phyloP scores from a whole-genome alignment of 441 rosid genomes.

The Populus tomentosa region DNA sequence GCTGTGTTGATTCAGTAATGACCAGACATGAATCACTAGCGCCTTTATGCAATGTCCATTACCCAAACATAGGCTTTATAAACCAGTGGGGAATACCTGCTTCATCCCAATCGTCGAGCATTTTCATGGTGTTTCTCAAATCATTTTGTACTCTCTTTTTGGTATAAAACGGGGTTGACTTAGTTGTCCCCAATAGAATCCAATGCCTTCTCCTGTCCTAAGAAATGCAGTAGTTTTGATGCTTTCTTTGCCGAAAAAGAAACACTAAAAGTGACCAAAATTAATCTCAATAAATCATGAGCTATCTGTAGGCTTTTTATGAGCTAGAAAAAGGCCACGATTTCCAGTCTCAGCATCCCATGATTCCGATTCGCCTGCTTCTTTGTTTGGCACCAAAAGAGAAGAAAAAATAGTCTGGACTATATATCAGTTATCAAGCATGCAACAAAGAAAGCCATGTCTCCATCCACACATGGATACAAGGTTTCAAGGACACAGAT shows the following conservation, averaged over 20 bases:
- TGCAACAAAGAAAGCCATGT: neutral
- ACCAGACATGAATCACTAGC: neutral
- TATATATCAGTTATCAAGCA: too few species aligned
- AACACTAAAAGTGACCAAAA: neutral
- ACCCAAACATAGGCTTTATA: neutral
- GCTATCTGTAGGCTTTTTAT: neutral
- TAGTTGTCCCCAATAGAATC: slow-evolving; percentile 20
- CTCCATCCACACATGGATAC: neutral
- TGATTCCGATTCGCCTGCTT: neutral
- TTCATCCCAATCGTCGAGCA: slow-evolving; percentile 7
- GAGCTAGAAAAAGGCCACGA: neutral
- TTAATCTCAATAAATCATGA: neutral
- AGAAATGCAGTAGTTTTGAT: neutral
- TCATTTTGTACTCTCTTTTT: slow-evolving; percentile 1
- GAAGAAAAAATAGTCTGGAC: too few species aligned
- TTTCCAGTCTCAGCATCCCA: neutral
- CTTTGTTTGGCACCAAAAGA: neutral
- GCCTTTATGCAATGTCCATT: neutral
- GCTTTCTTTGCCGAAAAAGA: neutral
- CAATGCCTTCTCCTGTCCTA: slow-evolving; percentile 13
- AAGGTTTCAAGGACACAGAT: neutral
- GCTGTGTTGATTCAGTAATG: neutral
- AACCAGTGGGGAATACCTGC: slow-evolving; percentile 4
- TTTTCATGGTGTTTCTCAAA: slow-evolving; percentile 16
- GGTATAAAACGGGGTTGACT: slow-evolving; percentile 20